phyloP scores from a whole-genome alignment of 306 rosid genomes.

The cucumber (Cucumis sativus) region DNA sequence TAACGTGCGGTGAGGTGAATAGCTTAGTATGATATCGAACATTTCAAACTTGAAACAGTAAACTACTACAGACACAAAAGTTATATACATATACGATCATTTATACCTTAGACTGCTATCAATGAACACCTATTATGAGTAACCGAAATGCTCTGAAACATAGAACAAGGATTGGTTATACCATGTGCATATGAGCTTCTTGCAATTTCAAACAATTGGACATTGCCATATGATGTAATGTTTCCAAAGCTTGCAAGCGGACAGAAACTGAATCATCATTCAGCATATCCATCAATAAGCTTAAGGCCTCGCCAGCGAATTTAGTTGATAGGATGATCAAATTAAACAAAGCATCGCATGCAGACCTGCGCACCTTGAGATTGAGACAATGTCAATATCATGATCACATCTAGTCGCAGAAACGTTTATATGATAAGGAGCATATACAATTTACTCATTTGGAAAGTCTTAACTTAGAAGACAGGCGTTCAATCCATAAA shows the following conservation, averaged over 20 bases:
- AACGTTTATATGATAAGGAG: not conserved
- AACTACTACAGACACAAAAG: not conserved
- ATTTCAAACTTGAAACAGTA: not conserved
- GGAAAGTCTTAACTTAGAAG: not conserved
- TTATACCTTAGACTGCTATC: not conserved
- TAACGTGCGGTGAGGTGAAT: not conserved
- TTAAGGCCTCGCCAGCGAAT: constrained; percentile 58
- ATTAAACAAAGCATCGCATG: constrained; percentile 42
- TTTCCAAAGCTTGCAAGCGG: constrained; percentile 64
- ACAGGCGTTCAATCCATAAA: not conserved
- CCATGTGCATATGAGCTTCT: constrained; percentile 65
- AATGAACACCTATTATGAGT: not conserved
- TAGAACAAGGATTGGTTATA: constrained; percentile 19
- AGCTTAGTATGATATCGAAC: not conserved
- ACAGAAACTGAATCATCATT: constrained; percentile 61
- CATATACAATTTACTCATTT: not conserved
- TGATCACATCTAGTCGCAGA: not conserved
- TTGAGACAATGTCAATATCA: not conserved
- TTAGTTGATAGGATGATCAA: constrained; percentile 41
- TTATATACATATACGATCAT: not conserved
- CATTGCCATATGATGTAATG: constrained; percentile 60
- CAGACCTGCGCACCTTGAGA: constrained; percentile 69
- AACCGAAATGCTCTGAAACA: not conserved
- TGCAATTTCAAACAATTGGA: constrained; percentile 43
- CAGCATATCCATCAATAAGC: constrained; percentile 51